These are phyloP conservation scores for Hortaea sp. DNA, from an alignment of 2,329 filamentous ascomycete genomes.

Conservation along the genomic window DNA sequence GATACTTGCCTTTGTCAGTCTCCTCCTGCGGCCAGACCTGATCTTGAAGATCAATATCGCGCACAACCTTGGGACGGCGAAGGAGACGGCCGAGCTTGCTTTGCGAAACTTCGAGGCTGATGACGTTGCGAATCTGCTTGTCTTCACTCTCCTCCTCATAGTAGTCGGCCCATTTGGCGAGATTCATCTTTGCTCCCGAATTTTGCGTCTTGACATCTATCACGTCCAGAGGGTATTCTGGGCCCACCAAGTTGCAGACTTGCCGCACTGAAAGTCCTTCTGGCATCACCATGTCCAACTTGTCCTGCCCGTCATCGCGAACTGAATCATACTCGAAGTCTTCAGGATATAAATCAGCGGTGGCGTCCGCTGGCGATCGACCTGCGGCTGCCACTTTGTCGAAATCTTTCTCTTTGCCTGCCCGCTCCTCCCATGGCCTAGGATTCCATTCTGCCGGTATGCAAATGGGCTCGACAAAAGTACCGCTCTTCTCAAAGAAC, in stretches of 20 bases:
- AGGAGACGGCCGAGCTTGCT: slow-evolving; percentile 53
- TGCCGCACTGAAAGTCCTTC: slow-evolving; percentile 52
- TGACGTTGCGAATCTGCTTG: slow-evolving; percentile 58
- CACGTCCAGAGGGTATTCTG: slow-evolving; percentile 52
- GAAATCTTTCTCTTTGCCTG: background rate
- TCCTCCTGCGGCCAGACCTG: slow-evolving; percentile 45
- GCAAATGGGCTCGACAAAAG: slow-evolving; percentile 58
- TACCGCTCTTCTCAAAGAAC: slow-evolving; percentile 51
- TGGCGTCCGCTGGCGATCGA: background rate
- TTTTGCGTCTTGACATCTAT: slow-evolving; percentile 63
- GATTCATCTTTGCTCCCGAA: slow-evolving; percentile 54
- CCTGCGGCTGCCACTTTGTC: background rate
- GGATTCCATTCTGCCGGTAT: slow-evolving; percentile 54
- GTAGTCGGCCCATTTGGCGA: slow-evolving; percentile 56
- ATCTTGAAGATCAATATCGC: slow-evolving; percentile 50
- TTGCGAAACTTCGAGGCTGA: slow-evolving; percentile 58
- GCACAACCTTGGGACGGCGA: slow-evolving; percentile 53
- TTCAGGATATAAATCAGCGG: slow-evolving; percentile 9
- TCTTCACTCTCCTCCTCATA: slow-evolving; percentile 53
- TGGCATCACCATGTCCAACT: slow-evolving; percentile 59
- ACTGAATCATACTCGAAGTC: slow-evolving; percentile 41
- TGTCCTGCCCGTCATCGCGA: slow-evolving; percentile 53
- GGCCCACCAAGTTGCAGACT: slow-evolving; percentile 54
- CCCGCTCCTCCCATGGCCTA: slow-evolving; percentile 30
- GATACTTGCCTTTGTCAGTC: slow-evolving; percentile 45